phyloP scores from a whole-genome alignment of 768 basidiomycete species.

The Naganishia randhawae region DNA sequence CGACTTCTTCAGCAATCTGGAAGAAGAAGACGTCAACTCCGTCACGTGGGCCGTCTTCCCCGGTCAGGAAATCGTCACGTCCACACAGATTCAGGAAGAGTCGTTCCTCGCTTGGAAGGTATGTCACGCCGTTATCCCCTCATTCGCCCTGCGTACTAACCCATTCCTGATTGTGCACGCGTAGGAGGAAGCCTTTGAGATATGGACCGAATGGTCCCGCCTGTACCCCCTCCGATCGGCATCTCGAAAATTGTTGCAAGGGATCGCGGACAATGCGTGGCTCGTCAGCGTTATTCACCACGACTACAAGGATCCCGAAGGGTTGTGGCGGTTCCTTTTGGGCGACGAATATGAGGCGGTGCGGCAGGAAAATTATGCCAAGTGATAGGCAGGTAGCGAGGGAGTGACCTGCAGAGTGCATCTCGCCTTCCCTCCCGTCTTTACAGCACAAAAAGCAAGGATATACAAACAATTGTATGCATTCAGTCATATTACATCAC shows the following conservation, averaged over 20 bases:
- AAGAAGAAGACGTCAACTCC: conserved; percentile 75
- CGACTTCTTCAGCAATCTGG: conserved; percentile 72
- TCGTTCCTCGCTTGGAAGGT: conserved; percentile 98
- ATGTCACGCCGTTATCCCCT: conserved; percentile 32
- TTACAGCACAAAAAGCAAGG: too few species aligned
- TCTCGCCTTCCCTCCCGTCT: too few species aligned
- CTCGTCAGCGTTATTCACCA: conserved; percentile 89
- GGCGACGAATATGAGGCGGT: background rate
- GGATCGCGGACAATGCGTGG: conserved; percentile 72
- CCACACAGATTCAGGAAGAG: conserved; percentile 91
- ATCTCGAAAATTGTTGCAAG: conserved; percentile 69
- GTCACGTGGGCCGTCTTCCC: conserved; percentile 99
- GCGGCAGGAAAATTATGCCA: background rate
- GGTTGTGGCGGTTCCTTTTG: conserved; percentile 80
- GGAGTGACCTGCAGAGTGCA: background rate
- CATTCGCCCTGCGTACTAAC: background rate
- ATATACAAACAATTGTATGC: too few species aligned
- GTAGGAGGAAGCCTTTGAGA: conserved; percentile 92
- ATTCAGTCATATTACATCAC: too few species aligned
- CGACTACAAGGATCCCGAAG: conserved; percentile 74
- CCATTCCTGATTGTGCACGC: background rate
- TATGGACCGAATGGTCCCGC: conserved; percentile 91
- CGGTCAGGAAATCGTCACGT: conserved; percentile 89
- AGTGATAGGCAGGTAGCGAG: background rate
- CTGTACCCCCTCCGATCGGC: conserved; percentile 73